Conservation (phyloP, 1,139 yeast species). For the Yamadazyma spencermartinsiae region DNA sequence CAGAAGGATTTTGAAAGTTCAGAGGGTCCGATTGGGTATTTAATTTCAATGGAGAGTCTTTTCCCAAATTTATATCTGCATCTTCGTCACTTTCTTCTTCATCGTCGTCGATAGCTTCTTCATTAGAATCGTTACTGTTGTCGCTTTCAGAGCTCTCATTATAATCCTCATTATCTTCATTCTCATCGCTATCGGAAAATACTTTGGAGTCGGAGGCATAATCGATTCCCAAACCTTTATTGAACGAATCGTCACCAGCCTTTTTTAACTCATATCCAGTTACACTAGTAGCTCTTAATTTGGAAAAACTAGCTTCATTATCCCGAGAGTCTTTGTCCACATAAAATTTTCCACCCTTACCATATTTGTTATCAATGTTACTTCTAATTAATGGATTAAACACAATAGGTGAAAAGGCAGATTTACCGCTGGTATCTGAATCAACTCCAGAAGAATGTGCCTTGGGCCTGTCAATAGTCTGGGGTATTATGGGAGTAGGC, state of each 20-base stretch:
- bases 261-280: constrained; percentile 31
- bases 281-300: constrained; percentile 44
- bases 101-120: constrained; percentile 15
- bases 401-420: constrained; percentile 76
- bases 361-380: constrained; percentile 78
- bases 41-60: constrained; percentile 30
- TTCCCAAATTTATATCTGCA: constrained; percentile 23
- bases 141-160: constrained; percentile 3
- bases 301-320: constrained; percentile 23
- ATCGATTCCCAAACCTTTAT: constrained; percentile 17
- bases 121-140: constrained; percentile 1
- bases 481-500: constrained; percentile 56
- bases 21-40: constrained; percentile 25
- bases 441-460: constrained; percentile 13
- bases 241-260: constrained; percentile 12
- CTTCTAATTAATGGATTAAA: constrained; percentile 78
- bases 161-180: background rate
- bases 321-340: constrained; percentile 39
- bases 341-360: constrained; percentile 82
- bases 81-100: constrained; percentile 39
- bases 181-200: constrained; percentile 24
- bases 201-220: constrained; percentile 11
- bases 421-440: constrained; percentile 21
- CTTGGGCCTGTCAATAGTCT: constrained; percentile 17
- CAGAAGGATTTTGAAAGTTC: constrained; percentile 8